Conservation (phyloP, 1,284 basidiomycete species). For the Coniferiporia sulphurascens region DNA sequence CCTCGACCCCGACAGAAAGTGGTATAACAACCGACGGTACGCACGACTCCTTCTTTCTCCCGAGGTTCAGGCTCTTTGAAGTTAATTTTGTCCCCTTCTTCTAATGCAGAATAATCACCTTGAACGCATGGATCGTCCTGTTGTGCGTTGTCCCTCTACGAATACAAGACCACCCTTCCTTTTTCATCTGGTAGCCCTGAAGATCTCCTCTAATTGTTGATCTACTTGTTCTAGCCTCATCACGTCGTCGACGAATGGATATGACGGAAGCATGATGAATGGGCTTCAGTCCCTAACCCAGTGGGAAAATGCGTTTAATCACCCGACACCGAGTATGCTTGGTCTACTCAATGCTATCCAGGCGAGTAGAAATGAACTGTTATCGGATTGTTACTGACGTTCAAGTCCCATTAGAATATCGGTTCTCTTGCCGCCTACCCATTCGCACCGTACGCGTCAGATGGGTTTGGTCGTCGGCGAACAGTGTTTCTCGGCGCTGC, state of each 20-base stretch:
- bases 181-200: not conserved
- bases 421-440: constrained; percentile 25
- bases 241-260: constrained; percentile 27
- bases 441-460: constrained; percentile 27
- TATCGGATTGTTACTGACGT: not conserved
- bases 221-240: constrained; percentile 16
- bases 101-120: constrained; percentile 16
- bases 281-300: constrained; percentile 24
- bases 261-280: constrained; percentile 29
- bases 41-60: constrained; percentile 6
- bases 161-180: not conserved
- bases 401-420: constrained; percentile 4
- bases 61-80: constrained; percentile 8
- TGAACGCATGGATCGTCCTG: constrained; percentile 22
- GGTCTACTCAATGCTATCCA: constrained; percentile 27
- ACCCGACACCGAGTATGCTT: constrained; percentile 28
- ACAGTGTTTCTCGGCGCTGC: constrained; percentile 27
- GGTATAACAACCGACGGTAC: constrained; percentile 18
- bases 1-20: constrained; percentile 19
- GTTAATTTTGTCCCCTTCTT: constrained; percentile 5
- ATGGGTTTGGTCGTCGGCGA: constrained; percentile 26
- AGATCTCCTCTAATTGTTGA: constrained; percentile 2
- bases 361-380: constrained; percentile 30
- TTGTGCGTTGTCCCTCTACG: constrained; percentile 11
- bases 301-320: constrained; percentile 33